Conservation (phyloP, 495 filamentous ascomycete species). For the Lasiosphaeria hispida region DNA sequence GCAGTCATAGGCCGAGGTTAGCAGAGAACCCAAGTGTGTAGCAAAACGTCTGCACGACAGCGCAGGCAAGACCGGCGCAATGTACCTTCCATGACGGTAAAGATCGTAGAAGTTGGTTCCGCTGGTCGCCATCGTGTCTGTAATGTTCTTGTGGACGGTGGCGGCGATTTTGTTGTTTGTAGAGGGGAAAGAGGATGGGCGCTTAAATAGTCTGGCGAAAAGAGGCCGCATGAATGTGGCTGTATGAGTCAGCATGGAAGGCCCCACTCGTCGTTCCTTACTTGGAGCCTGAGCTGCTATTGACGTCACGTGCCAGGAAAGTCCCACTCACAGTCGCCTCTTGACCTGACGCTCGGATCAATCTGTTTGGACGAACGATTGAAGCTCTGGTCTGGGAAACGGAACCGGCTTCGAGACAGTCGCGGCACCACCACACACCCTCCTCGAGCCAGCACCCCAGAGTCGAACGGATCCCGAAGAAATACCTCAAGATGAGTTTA, state of each 20-base stretch:
- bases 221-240: slow-evolving; percentile 1
- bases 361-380: slow-evolving; percentile 8
- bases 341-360: slow-evolving; percentile 13
- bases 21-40: background rate
- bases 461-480: slow-evolving; percentile 5
- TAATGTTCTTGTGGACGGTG: slow-evolving; percentile 7
- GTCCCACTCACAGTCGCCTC: background rate
- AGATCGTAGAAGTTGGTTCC: slow-evolving; percentile 81
- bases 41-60: slow-evolving; percentile 1
- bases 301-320: slow-evolving; percentile 11
- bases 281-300: background rate
- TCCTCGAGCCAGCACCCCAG: background rate
- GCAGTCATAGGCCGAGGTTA: slow-evolving; percentile 13
- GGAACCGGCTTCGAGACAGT: slow-evolving; percentile 11
- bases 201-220: slow-evolving; percentile 28
- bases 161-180: slow-evolving; percentile 15
- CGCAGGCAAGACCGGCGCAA: slow-evolving; percentile 8
- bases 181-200: slow-evolving; percentile 9
- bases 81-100: slow-evolving; percentile 94
- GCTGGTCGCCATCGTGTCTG: slow-evolving; percentile 32
- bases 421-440: slow-evolving; percentile 10
- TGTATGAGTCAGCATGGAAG: slow-evolving; percentile 19
- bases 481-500: slow-evolving; percentile 48
- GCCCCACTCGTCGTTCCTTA: background rate
- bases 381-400: slow-evolving; percentile 14